Conservation (phyloP, 805 yeast species). For the Ogataea trehalophila region DNA sequence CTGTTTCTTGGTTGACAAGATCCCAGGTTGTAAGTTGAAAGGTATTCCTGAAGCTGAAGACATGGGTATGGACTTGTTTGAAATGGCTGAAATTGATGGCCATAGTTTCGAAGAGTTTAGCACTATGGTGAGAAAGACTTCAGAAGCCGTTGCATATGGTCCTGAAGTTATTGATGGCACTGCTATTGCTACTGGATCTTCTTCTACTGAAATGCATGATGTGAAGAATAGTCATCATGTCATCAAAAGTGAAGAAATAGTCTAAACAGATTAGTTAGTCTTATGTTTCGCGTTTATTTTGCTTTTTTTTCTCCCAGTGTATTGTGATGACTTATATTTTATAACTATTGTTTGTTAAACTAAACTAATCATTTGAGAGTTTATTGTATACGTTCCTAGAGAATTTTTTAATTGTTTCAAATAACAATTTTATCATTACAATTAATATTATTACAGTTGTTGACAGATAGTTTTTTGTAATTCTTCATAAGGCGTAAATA, state of each 20-base stretch:
- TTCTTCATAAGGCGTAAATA: too few species aligned
- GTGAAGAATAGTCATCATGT: constrained; percentile 8
- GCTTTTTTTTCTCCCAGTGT: neutral
- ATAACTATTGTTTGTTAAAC: too few species aligned
- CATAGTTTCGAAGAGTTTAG: constrained; percentile 18
- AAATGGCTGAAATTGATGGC: constrained; percentile 46
- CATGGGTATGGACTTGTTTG: constrained; percentile 46
- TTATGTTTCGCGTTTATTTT: neutral
- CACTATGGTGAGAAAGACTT: constrained; percentile 7
- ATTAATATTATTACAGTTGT: too few species aligned
- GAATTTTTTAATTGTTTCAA: too few species aligned
- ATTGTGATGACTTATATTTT: neutral
- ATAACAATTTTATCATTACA: too few species aligned
- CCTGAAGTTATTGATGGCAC: constrained; percentile 9
- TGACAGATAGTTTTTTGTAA: too few species aligned
- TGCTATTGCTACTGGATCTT: constrained; percentile 5
- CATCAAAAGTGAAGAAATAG: constrained; percentile 15
- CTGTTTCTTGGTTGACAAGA: constrained; percentile 43
- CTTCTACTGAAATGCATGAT: constrained; percentile 17
- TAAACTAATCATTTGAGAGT: too few species aligned
- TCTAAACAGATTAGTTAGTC: constrained; percentile 2
- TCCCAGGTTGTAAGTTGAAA: constrained; percentile 46
- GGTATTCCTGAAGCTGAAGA: constrained; percentile 42
- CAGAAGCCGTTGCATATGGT: constrained; percentile 9
- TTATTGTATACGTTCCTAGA: too few species aligned